These are phyloP conservation scores for Cystobasidium ongulense DNA, from an alignment of 768 basidiomycete genomes.

Conservation along the genomic window DNA sequence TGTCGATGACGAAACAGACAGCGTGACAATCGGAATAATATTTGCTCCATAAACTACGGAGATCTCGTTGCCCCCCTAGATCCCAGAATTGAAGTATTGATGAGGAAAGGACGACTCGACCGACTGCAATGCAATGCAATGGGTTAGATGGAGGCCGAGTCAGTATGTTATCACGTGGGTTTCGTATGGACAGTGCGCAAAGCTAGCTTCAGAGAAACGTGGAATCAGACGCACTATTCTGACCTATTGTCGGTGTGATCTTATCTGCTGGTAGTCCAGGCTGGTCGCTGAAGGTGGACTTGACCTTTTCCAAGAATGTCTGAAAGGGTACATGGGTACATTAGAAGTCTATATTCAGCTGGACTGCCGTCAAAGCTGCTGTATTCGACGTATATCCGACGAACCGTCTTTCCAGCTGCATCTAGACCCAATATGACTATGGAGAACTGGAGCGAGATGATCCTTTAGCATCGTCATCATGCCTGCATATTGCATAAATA, in stretches of 20 bases:
- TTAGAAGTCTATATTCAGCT: not conserved
- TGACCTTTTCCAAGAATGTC: constrained; percentile 71
- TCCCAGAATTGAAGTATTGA: constrained; percentile 96
- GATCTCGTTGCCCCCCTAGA: constrained; percentile 86
- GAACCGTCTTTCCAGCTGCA: constrained; percentile 82
- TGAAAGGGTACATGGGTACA: not conserved
- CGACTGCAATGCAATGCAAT: constrained; percentile 50
- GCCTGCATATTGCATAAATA: too few species aligned
- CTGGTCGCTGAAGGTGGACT: constrained; percentile 76
- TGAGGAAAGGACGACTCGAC: constrained; percentile 83
- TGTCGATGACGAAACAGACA: constrained; percentile 90
- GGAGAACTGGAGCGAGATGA: constrained; percentile 61
- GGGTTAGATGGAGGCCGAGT: not conserved
- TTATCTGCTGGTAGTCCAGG: constrained; percentile 85
- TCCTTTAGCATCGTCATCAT: not conserved
- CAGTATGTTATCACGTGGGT: not conserved
- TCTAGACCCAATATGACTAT: constrained; percentile 90
- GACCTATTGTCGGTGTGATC: constrained; percentile 92
- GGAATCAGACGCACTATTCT: constrained; percentile 68
- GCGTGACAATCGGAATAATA: constrained; percentile 98
- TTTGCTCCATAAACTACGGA: constrained; percentile 83
- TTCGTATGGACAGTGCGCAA: not conserved
- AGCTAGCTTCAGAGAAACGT: not conserved
- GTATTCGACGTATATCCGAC: too few species aligned
- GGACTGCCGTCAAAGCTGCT: not conserved